Base-by-base conservation (phyloP, 2,329 filamentous ascomycete species). In the Chaetomium strumarium region DNA sequence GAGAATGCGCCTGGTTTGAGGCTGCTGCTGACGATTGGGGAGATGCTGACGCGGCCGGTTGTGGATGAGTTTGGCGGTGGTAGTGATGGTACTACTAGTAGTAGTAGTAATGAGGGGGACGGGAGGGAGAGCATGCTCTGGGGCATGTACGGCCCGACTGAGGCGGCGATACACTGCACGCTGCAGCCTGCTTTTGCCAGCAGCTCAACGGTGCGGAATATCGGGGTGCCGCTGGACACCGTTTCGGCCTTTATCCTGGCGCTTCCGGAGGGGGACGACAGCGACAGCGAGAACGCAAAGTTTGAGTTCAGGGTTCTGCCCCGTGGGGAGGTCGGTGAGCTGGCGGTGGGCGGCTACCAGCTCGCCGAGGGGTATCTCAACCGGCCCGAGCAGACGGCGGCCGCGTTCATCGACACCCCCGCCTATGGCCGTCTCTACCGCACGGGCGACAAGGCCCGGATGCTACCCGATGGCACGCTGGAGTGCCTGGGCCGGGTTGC, bases 141-240 rank as follows among this genome's bases (percentile, higher is more conserved):
- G 79, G 91, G 85, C 33, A 95, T 96, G 90, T 96, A 96, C 64
- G 91, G 91, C 0, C 91, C 91, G 1, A 96, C 91, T 0, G 91
- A 96, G 70, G 89, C 89, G 8, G 83, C 90, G 0, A 95, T 96
- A 52, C 91, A 96, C 66, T 96, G 80, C 65, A 95, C 89, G 1
- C 69, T 93, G 5, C 84, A 89, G 58, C 73, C 84, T 0, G 71
- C 74, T 0, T 84, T 95, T 61, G 64, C 70, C 6, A 72, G 75
- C 5, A 66, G 68, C 17, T 80, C 79, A 8, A 75, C 80, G 2
- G 80, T 83, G 5, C 78, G 80, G 3, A 86, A 83, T 45, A 93
- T 96, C 58, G 91, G 91, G 0, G 66, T 81, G 7, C 90, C 90
- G 0, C 75, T 96, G 2, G 81, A 88, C 47, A 92, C 90, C 0